Base-by-base conservation (phyloP, 2,329 filamentous ascomycete genomes). In the Akanthomyces uredinophilus region DNA sequence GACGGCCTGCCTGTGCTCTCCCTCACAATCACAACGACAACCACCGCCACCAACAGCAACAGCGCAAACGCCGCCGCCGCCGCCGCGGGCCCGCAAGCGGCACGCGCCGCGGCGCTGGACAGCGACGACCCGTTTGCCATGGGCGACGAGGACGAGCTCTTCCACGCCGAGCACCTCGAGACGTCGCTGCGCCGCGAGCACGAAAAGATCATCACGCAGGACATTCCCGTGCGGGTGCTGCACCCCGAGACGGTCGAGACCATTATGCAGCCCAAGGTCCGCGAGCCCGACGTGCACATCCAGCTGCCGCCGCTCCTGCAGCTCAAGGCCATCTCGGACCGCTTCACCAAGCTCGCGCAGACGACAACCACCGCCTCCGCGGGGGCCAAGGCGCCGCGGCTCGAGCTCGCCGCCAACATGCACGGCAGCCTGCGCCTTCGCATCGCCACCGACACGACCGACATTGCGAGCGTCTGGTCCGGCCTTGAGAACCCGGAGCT, bases 361-460 rank as follows among this genome's bases (percentile, higher is more conserved):
- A 78, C 80, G 24, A 41, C 59, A 13, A 6, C 50, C 41, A 2
- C 57, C 11, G 6, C 24, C 16, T 5, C 16, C 24, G 27, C 10
- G 13, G 39, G n/a, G n/a, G 20, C 61, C 50, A 71, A 77, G 29
- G 77, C 78, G 4, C 85, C 91, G 0, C 91, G 92, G 69, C 80
- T 99, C 3, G 92, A 96, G 72, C 78, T 98, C 49, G 89, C 89
- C 60, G 95, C 93, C 35, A 99, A 97, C 74, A 96, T 96, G 92
- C 91, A 96, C 74, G 95, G 95, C 22, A 88, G 87, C 63, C 78
- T 99, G 62, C 87, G 87, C 52, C 81, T 99, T 65, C 86, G 89
- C 13, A 89, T 97, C 64, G 83, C 84, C 41, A 95, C 92, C 1
- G 93, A 98, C 72, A 86, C 89, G 8, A 86, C 96, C 68, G 88